These are phyloP conservation scores for Sugiyamaella valdiviana DNA, from an alignment of 805 yeast genomes.

Conservation along the genomic window DNA sequence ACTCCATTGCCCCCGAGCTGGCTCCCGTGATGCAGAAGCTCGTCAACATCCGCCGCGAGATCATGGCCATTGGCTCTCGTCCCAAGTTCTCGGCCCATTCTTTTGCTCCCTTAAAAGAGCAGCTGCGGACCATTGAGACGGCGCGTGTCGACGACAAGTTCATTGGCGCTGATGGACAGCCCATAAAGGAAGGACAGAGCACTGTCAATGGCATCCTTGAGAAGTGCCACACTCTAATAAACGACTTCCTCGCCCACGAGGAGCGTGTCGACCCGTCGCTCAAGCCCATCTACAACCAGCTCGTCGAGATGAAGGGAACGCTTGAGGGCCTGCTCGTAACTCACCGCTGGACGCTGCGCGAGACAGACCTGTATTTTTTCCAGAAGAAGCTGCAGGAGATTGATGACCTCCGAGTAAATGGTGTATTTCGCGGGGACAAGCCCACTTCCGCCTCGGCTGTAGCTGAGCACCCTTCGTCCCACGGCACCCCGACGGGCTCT, in stretches of 20 bases:
- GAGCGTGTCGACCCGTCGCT: slow-evolving; percentile 42
- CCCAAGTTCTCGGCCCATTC: slow-evolving; percentile 31
- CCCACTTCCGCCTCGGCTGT: slow-evolving; percentile 21
- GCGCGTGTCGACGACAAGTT: slow-evolving; percentile 55
- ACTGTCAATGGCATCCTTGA: slow-evolving; percentile 47
- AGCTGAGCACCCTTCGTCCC: too few relatives aligned
- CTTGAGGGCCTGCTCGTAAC: slow-evolving; percentile 82
- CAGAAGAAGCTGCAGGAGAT: slow-evolving; percentile 68
- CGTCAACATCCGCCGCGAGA: slow-evolving; percentile 54
- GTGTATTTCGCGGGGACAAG: slow-evolving; percentile 43
- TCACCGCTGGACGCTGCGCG: slow-evolving; percentile 95
- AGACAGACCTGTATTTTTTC: slow-evolving; percentile 83
- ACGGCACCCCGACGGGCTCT: neutral
- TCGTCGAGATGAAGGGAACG: slow-evolving; percentile 60
- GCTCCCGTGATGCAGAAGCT: slow-evolving; percentile 51
- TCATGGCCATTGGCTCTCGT: slow-evolving; percentile 47
- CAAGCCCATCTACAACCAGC: slow-evolving; percentile 53
- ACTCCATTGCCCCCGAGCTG: slow-evolving; percentile 47
- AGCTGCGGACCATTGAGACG: slow-evolving; percentile 40
- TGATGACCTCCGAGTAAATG: slow-evolving; percentile 64
- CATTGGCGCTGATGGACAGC: slow-evolving; percentile 25
- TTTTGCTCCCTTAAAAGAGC: slow-evolving; percentile 33
- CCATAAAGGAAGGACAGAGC: slow-evolving; percentile 25
- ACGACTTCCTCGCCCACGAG: slow-evolving; percentile 53
- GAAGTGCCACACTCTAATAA: slow-evolving; percentile 70